Conservation (phyloP, 305 asterid species). For the Stenogyne calaminthoides region DNA sequence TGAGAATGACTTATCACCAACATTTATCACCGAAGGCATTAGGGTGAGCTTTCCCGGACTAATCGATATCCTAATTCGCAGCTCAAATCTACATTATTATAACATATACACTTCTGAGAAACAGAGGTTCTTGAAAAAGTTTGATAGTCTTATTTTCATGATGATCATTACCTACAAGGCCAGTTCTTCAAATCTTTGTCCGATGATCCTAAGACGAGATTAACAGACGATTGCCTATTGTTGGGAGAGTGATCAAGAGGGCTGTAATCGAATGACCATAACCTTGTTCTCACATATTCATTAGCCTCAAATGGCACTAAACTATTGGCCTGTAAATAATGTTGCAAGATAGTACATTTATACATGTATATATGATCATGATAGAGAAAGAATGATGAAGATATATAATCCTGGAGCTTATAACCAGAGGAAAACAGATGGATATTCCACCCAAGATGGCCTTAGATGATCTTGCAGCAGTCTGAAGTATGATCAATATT, state of each 20-base stretch:
- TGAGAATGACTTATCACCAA: conserved; percentile 52
- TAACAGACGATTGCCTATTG: conserved; percentile 44
- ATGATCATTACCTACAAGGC: conserved; percentile 47
- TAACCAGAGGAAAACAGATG: conserved; percentile 60
- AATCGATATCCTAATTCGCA: conserved; percentile 52
- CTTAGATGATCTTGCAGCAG: conserved; percentile 36
- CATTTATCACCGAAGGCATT: conserved; percentile 57
- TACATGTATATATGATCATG: background rate
- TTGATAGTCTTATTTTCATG: background rate
- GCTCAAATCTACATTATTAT: conserved; percentile 48
- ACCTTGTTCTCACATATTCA: conserved; percentile 48
- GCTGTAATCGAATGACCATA: conserved; percentile 52
- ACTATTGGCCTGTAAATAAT: conserved; percentile 9
- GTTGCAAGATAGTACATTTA: background rate
- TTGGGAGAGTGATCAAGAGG: conserved; percentile 43
- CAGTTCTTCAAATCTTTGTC: conserved; percentile 53
- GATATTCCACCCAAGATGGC: conserved; percentile 54
- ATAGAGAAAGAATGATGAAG: background rate
- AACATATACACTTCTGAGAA: background rate
- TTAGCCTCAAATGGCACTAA: conserved; percentile 50
- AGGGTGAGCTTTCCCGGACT: conserved; percentile 51
- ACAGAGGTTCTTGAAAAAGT: background rate
- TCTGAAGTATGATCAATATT: conserved; percentile 21
- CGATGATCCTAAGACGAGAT: conserved; percentile 49
- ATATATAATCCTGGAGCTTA: background rate